Evolutionary conservation across 2,329 filamentous ascomycete species (phyloP), one percentile per base, ranked within the genome.

Genomic region (Fusarium penzigii): DNA sequence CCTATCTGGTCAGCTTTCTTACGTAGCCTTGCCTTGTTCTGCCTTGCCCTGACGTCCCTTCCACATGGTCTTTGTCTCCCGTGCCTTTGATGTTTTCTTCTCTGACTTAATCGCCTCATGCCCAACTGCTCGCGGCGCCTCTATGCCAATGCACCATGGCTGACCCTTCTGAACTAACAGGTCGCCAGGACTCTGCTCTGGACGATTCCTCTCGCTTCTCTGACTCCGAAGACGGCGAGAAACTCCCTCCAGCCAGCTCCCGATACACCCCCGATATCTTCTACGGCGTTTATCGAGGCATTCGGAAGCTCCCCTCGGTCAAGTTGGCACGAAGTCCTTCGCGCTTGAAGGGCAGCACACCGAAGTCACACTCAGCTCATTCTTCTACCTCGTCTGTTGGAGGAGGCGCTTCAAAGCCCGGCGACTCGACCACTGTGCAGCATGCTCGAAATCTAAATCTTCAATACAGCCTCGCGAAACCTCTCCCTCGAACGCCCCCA

Each of bases 381-480:
- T 48, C 59, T n/a, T 57, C 57, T 41, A 49, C 61, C 44, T 53
- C 57, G 3, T 36, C 32, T 36, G 32, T 36, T 14, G 32, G 32
- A 36, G 32, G 32, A 20, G 59, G 52, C 42, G 53, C 57, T 42
- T 52, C 57, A 25, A 55, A 55, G 41, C 40, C 52, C 29, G 50
- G 46, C 49, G 49, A 65, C 42, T 56, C 49, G 16, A 56, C 65
- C 43, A 53, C 62, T 17, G 10, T 57, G 53, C 73, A 79, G 70
- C 79, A 84, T 83, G 80, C 71, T 52, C 74, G 78, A 58, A 79
- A 76, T 60, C 55, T 82, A 66, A 84, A 77, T 58, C 68, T 84
- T 45, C 80, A 82, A 63, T 72, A 79, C 52, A 84, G 80, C 61
- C 79, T 84, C 57, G 75, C 77, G 61, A 85, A 85, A 66, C 81